Percentiles rank a stretch among this genome's conserved stretches.
Evolutionary conservation across 2,329 filamentous ascomycete genomes (phyloP).

Genomic region (Apiospora koreana): DNA sequence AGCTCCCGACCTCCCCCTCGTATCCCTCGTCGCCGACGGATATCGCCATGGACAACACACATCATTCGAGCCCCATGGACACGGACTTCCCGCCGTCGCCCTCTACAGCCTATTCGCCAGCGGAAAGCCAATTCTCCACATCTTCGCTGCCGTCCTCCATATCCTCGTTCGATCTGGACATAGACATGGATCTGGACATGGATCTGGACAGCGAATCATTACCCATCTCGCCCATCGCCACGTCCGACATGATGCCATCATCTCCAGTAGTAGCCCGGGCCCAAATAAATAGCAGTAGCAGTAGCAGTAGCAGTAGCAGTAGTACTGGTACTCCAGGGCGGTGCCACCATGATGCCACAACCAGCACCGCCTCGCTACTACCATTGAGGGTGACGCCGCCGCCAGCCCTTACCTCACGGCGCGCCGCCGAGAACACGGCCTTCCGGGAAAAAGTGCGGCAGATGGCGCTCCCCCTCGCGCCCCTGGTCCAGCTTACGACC

Average conservation of each 20-base stretch:
- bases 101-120: neutral
- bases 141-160: neutral
- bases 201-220: neutral
- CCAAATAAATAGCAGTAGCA: neutral
- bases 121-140: neutral
- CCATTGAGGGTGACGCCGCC: neutral
- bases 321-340: neutral
- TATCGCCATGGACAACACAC: slow-evolving; percentile 13
- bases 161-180: slow-evolving; percentile 3
- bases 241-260: neutral
- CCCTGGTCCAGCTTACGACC: slow-evolving; percentile 64
- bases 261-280: neutral
- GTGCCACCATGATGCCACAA: slow-evolving; percentile 16
- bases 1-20: neutral
- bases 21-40: slow-evolving; percentile 10
- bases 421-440: slow-evolving; percentile 47
- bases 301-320: too few species aligned
- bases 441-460: slow-evolving; percentile 64
- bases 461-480: slow-evolving; percentile 66
- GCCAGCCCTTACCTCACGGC: slow-evolving; percentile 33
- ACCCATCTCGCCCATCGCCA: neutral
- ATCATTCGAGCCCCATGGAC: slow-evolving; percentile 18
- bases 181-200: neutral
- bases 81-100: slow-evolving; percentile 2
- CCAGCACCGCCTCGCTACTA: slow-evolving; percentile 20